A percentile compares a stretch with the other conserved stretches of the same genome.
Conservation (phyloP, 2,329 filamentous ascomycete species). For the Zopfia rhizophila region DNA sequence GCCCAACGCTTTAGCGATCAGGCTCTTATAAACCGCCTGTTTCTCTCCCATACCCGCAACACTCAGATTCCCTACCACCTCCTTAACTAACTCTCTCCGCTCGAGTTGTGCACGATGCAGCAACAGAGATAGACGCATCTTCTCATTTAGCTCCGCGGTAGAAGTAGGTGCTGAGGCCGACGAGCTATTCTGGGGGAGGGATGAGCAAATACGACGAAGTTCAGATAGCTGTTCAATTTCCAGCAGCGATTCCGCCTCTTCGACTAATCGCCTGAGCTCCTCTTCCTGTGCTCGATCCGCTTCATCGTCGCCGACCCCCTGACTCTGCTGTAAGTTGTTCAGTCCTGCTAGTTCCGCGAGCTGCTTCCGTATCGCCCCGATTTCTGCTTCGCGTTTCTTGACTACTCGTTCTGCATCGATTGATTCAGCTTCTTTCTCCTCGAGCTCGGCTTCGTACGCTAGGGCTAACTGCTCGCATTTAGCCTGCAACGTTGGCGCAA, state of each 20-base stretch:
- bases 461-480: slow-evolving; percentile 56
- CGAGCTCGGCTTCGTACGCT: slow-evolving; percentile 77
- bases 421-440: slow-evolving; percentile 71
- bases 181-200: slow-evolving; percentile 28
- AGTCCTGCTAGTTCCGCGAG: slow-evolving; percentile 63
- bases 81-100: slow-evolving; percentile 70
- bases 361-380: slow-evolving; percentile 69
- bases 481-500: slow-evolving; percentile 65
- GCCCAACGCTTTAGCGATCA: slow-evolving; percentile 75
- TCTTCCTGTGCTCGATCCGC: slow-evolving; percentile 43
- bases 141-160: slow-evolving; percentile 60
- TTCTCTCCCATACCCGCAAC: slow-evolving; percentile 77
- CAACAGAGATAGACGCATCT: slow-evolving; percentile 67
- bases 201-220: slow-evolving; percentile 45
- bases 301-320: slow-evolving; percentile 46
- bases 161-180: slow-evolving; percentile 43
- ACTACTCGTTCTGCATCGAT: slow-evolving; percentile 60
- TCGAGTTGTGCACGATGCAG: slow-evolving; percentile 68
- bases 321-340: slow-evolving; percentile 20
- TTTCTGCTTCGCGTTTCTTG: slow-evolving; percentile 73
- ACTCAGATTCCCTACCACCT: slow-evolving; percentile 75
- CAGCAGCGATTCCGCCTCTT: slow-evolving; percentile 55
- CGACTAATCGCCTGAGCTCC: slow-evolving; percentile 49
- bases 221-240: slow-evolving; percentile 57
- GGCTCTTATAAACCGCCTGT: slow-evolving; percentile 76